Base-by-base conservation (phyloP, 768 basidiomycete genomes). In the Mrakia frigida region DNA sequence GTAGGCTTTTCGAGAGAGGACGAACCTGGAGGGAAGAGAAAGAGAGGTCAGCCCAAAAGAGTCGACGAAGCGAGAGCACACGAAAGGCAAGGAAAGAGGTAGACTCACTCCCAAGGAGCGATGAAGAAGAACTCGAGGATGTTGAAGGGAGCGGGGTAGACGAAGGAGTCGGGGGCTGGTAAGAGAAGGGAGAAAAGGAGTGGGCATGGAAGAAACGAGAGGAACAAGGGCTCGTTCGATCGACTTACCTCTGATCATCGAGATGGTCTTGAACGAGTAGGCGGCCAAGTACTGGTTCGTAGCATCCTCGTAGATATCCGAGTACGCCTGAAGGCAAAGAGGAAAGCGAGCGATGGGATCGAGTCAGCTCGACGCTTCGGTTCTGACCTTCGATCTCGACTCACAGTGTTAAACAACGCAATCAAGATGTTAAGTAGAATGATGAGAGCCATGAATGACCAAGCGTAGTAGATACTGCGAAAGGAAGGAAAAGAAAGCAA, bases 121-220 rank as follows among this genome's bases (percentile, higher is more conserved):
- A 96, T 85, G 39, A 96, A 84, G 81, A 93, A 82, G 0, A 86
- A 85, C 83, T 98, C 95, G 77, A 95, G 84, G 37, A 97, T 85
- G 82, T 96, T 97, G 86, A 96, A 95, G 1, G 95, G 95, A 0
- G 94, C 92, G 43, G 93, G 93, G 82, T 94, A 95, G 70, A 93
- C 85, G 80, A 85, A 92, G 35, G 82, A 81, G 70, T 84, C 84
- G 23, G 84, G 84, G 6, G 83, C 82, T 41, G 81, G 80, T 56
- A 83, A 78, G 10, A 81, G 33, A 28, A 60, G 50, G 35, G 61
- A 70, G 61, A 35, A 37, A 56, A 18, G 39, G 28, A 56, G 56
- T 41, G n/a, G 69, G 21, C 28, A n/a, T 37, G 2, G 35, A 31
- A 35, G n/a, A 25, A 67, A 61, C 18, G 59, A 68, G 71, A 67